phyloP scores from a whole-genome alignment of 345 rosid genomes.

The Populus euphratica region DNA sequence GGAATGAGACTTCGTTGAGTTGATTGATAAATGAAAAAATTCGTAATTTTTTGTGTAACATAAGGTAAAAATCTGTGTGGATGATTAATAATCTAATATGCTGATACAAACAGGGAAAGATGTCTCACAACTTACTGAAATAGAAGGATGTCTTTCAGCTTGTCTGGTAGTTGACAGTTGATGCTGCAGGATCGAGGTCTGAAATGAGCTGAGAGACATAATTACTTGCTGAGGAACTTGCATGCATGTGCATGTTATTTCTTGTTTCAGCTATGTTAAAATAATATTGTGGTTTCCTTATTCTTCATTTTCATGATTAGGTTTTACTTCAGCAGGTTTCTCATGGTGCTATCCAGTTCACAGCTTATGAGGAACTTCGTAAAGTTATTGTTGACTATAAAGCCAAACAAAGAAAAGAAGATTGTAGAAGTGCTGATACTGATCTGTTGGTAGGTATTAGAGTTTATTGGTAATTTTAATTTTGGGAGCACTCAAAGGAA shows the following conservation, averaged over 20 bases:
- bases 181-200: background rate
- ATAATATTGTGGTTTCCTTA: background rate
- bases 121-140: too few species aligned
- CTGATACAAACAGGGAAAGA: background rate
- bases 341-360: conserved; percentile 92
- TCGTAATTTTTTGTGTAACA: background rate
- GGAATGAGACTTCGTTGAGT: too few species aligned
- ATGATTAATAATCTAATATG: background rate
- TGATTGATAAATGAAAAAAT: too few species aligned
- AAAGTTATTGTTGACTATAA: conserved; percentile 51
- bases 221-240: background rate
- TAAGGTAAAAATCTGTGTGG: background rate
- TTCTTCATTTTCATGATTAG: conserved; percentile 11
- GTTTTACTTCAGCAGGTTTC: conserved; percentile 77
- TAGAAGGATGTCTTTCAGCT: background rate
- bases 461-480: background rate
- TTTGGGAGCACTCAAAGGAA: background rate
- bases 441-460: conserved; percentile 50
- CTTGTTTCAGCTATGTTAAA: conserved; percentile 3
- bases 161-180: background rate
- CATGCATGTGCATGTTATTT: conserved; percentile 5
- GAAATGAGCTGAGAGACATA: background rate
- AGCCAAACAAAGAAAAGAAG: conserved; percentile 35
- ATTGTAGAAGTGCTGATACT: conserved; percentile 27
- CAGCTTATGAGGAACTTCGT: conserved; percentile 86